Percentiles rank a stretch among this genome's conserved stretches.
Conservation (phyloP, 805 yeast species). For the Schizosaccharomyces lindneri region DNA sequence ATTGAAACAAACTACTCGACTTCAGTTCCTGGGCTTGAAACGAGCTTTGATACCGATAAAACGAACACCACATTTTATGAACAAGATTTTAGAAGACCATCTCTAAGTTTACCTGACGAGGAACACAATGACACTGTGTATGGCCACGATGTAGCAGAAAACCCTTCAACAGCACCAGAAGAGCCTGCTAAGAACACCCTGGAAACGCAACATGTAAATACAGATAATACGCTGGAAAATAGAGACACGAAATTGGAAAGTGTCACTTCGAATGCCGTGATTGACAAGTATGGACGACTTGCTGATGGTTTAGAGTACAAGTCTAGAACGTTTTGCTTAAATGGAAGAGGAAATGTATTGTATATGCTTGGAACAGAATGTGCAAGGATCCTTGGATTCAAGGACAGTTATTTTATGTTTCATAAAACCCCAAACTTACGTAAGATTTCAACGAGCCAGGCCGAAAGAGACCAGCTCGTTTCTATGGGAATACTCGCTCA, state of each 20-base stretch:
- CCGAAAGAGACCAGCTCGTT: slow-evolving; percentile 18
- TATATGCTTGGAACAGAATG: slow-evolving; percentile 20
- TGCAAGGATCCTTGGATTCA: slow-evolving; percentile 19
- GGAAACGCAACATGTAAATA: neutral
- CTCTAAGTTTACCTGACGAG: neutral
- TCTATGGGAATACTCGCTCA: slow-evolving; percentile 12
- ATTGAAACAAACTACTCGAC: no score
- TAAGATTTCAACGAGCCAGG: slow-evolving; percentile 16
- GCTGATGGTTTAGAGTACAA: neutral
- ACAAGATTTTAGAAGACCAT: neutral
- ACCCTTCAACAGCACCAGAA: neutral
- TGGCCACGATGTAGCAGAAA: neutral
- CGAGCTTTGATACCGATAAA: no score
- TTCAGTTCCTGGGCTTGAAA: no score
- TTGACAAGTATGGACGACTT: neutral
- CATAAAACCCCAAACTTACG: slow-evolving; percentile 17
- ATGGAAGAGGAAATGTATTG: slow-evolving; percentile 7
- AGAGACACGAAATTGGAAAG: slow-evolving; percentile 5
- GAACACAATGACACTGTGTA: neutral
- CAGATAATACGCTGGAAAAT: neutral
- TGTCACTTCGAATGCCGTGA: neutral
- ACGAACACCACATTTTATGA: neutral
- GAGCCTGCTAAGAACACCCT: neutral
- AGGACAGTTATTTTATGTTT: slow-evolving; percentile 31
- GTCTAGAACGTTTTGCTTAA: neutral